Conservation (phyloP, 78 protist genomes). For the Pigoraptor vietnamica region DNA sequence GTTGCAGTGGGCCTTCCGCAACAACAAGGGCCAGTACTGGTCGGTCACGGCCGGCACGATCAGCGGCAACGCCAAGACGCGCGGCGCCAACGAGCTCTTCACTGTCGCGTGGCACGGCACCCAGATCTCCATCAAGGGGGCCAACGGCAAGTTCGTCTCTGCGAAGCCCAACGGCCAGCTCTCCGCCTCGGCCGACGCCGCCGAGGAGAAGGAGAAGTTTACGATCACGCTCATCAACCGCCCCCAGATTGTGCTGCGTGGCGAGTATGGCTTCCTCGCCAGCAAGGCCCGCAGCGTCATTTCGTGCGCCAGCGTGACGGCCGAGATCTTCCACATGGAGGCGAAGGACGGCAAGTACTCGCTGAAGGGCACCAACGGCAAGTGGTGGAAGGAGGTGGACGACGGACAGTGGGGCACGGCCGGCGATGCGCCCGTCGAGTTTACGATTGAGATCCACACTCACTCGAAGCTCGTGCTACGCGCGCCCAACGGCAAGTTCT, state of each 20-base stretch:
- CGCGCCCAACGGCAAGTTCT: not conserved
- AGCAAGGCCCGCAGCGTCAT: not conserved
- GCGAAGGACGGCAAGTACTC: not conserved
- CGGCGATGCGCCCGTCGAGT: not conserved
- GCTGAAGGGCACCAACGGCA: not conserved
- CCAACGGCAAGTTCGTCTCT: conserved; percentile 2
- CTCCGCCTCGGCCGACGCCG: not conserved
- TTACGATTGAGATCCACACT: not conserved
- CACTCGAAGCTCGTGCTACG: not conserved
- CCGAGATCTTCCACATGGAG: not conserved
- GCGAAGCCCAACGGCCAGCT: not conserved
- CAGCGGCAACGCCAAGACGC: not conserved
- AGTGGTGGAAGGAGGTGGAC: not conserved
- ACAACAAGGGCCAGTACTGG: conserved; percentile 1
- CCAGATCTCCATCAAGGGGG: not conserved
- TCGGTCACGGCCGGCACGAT: not conserved
- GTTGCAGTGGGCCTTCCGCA: conserved; percentile 1
- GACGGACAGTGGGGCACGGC: not conserved
- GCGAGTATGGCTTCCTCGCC: conserved; percentile 11
- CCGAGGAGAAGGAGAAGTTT: not conserved
- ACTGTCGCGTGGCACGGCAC: not conserved
- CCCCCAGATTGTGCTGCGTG: conserved; percentile 11
- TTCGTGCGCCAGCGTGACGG: not conserved
- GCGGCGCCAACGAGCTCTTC: conserved; percentile 9
- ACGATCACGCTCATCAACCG: conserved; percentile 2